Percentiles rank a stretch among this genome's conserved stretches.
These are phyloP conservation scores for Fusarium sp. DNA, from an alignment of 2,329 filamentous ascomycete genomes.

Conservation along the genomic window DNA sequence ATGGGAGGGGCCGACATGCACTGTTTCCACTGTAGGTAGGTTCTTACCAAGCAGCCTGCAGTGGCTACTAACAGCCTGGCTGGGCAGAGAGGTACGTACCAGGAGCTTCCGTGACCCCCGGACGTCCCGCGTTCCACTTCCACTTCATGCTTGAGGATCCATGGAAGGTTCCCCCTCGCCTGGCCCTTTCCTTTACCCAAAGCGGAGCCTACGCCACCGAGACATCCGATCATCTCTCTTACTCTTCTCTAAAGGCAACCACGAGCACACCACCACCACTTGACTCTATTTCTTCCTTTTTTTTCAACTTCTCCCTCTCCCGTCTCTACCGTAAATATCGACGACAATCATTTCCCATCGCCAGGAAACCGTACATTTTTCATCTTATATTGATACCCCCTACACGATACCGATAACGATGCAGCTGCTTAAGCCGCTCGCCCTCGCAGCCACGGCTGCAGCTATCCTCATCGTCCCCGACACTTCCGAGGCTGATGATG, in stretches of 20 bases:
- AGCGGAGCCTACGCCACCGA: slow-evolving; percentile 35
- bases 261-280: slow-evolving; percentile 22
- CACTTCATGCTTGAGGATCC: not conserved
- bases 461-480: slow-evolving; percentile 68
- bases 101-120: slow-evolving; percentile 6
- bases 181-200: slow-evolving; percentile 20
- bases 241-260: not conserved
- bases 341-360: not conserved
- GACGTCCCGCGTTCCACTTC: slow-evolving; percentile 16
- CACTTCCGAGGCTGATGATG: slow-evolving; percentile 56
- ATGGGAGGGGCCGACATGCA: not conserved
- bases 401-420: slow-evolving; percentile 35
- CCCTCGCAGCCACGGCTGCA: slow-evolving; percentile 50
- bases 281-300: slow-evolving; percentile 1
- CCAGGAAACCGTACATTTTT: not conserved
- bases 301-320: not conserved
- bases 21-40: not conserved
- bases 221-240: slow-evolving; percentile 33
- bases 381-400: not conserved
- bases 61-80: not conserved
- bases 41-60: not conserved
- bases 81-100: not conserved
- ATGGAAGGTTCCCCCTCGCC: slow-evolving; percentile 4
- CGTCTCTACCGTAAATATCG: slow-evolving; percentile 12
- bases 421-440: slow-evolving; percentile 50